Percentiles rank a stretch among this genome's conserved stretches.
Evolutionary conservation across 2,329 filamentous ascomycete species (phyloP).

Genomic region (Diaporthe humulicola): DNA sequence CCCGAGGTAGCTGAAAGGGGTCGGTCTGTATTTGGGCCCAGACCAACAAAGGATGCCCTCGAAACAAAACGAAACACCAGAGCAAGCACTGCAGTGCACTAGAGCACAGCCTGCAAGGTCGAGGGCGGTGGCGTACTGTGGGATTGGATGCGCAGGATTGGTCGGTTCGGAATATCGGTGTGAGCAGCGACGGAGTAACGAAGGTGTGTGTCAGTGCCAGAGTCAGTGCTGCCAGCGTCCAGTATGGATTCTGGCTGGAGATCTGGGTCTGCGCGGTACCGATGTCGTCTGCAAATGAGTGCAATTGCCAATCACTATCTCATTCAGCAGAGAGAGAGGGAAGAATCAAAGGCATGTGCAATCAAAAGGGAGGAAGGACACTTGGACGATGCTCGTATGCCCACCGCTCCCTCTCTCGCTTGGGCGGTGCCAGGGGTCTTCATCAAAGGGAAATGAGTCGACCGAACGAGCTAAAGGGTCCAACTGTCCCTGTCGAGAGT

Average conservation of each 20-base stretch:
- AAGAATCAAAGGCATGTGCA: conserved; percentile 24
- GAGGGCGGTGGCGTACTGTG: conserved; percentile 14
- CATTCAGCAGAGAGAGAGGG: background rate
- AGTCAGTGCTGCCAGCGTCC: conserved; percentile 15
- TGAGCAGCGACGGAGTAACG: conserved; percentile 10
- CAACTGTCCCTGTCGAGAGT: conserved; percentile 14
- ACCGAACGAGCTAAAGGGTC: conserved; percentile 30
- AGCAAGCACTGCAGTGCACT: background rate
- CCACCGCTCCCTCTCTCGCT: conserved; percentile 35
- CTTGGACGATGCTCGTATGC: conserved; percentile 26
- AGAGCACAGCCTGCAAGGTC: conserved; percentile 13
- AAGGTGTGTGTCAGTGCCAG: conserved; percentile 11
- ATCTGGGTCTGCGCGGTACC: conserved; percentile 25
- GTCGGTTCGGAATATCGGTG: conserved; percentile 31
- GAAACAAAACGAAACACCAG: conserved; percentile 25
- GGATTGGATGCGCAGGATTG: conserved; percentile 1
- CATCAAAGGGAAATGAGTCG: conserved; percentile 36
- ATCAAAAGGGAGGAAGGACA: conserved; percentile 34
- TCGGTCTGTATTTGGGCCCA: conserved; percentile 18
- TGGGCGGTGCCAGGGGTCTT: conserved; percentile 33
- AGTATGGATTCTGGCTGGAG: conserved; percentile 23
- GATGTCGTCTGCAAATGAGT: conserved; percentile 29
- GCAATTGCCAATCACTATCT: conserved; percentile 33
- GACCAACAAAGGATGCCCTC: conserved; percentile 25
- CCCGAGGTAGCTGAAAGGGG: conserved; percentile 26